Base-by-base conservation (phyloP, 169 alveolate genomes). In the Plasmodium malariae region DNA sequence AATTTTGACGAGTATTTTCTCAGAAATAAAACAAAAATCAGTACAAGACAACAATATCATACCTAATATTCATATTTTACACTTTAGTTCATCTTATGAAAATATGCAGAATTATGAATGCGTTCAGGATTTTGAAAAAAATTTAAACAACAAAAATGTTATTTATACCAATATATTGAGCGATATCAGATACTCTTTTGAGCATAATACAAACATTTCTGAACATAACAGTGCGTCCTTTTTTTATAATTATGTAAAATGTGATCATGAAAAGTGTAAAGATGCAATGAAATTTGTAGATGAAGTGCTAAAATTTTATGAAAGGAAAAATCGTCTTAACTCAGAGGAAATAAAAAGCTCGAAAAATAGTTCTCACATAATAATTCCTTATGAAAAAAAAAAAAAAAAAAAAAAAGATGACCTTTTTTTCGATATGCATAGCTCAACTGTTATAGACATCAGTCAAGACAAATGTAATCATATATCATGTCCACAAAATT, bases 171-270 rank as follows among this genome's bases (percentile, higher is more conserved):
- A 48, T 45, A 57, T 26, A 9, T 2, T 70, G 36, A 70, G 48
- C 7, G 24, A 48, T n/a, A 70, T 70, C 7, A 26, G 45, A 32
- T 24, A 70, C 28, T 48, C 83, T 57, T 70, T 70, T 70, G 68
- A 48, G 30, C 7, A 70, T 19, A 21, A 43, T 45, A 63, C 59
- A 17, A 45, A 68, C 3, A 19, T 68, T 19, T 26, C 51, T 26
- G 14, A 40, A 9, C 28, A n/a, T 48, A 14, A 48, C 48, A 2
- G 3, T 9, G 6, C 55, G 36, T 54, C 83, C 12, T 48, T 70
- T 30, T 70, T 70, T 48, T 70, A 70, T 36, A 70, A 70, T 37
- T 70, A 45, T 45, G 83, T 48, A 57, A 3, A 70, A 9, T 43
- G 34, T 9, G 83, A 70, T 11, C 1, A 34, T 48, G 36, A 70